These are phyloP conservation scores for Candida quercuum DNA, from an alignment of 805 yeast species.

Conservation along the genomic window DNA sequence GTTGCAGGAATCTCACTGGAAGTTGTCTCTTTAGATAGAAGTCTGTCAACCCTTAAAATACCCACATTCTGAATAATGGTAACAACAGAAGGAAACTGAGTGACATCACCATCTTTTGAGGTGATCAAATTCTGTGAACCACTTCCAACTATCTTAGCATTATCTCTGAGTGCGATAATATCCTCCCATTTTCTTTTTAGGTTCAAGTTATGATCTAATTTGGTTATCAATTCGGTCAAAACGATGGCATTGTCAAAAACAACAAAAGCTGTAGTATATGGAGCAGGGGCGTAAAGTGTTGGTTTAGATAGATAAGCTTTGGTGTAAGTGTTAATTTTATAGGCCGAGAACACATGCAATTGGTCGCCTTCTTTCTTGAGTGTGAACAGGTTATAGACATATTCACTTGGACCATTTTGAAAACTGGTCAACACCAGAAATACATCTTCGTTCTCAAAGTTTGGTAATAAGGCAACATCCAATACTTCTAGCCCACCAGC, in stretches of 20 bases:
- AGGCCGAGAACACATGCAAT: constrained; percentile 55
- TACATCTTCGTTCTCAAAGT: constrained; percentile 30
- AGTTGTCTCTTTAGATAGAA: constrained; percentile 16
- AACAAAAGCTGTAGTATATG: constrained; percentile 56
- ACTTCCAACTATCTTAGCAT: constrained; percentile 50
- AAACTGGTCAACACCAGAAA: constrained; percentile 44
- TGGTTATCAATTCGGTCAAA: constrained; percentile 52
- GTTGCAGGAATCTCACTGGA: constrained; percentile 14
- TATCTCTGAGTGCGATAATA: constrained; percentile 49
- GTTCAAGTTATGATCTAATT: constrained; percentile 26
- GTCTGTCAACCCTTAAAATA: constrained; percentile 52
- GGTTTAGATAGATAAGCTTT: constrained; percentile 34
- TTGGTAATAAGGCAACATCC: constrained; percentile 51
- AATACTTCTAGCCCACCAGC: constrained; percentile 46
- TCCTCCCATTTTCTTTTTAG: constrained; percentile 74
- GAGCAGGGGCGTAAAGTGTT: constrained; percentile 48
- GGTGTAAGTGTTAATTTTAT: constrained; percentile 50
- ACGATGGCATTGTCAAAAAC: constrained; percentile 57
- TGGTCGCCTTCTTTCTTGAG: constrained; percentile 46
- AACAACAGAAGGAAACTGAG: constrained; percentile 40
- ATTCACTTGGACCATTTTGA: constrained; percentile 21
- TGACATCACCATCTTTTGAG: constrained; percentile 17
- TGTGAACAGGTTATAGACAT: constrained; percentile 46
- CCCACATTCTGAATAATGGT: constrained; percentile 53
- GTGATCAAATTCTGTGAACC: constrained; percentile 42